A percentile compares a stretch with the other conserved stretches of the same genome.
These are phyloP conservation scores for Zalerion maritima DNA, from an alignment of 495 filamentous ascomycete genomes.

Conservation along the genomic window DNA sequence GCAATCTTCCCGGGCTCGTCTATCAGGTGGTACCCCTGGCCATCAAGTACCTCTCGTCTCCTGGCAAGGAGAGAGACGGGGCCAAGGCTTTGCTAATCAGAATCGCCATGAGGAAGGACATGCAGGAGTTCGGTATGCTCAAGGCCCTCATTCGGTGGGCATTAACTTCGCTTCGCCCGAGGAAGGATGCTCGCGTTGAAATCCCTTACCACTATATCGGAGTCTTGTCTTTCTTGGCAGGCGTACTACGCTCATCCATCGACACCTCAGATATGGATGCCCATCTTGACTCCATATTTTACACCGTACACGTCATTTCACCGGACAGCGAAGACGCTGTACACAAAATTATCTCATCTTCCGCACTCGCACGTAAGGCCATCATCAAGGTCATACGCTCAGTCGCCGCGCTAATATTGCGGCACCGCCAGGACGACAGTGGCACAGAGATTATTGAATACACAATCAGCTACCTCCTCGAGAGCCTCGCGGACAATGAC, in stretches of 20 bases:
- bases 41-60: conserved; percentile 49
- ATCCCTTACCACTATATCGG: conserved; percentile 49
- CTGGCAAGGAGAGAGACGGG: conserved; percentile 79
- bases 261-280: conserved; percentile 37
- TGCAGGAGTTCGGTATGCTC: conserved; percentile 63
- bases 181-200: conserved; percentile 10
- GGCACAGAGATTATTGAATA: conserved; percentile 50
- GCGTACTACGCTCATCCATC: conserved; percentile 40
- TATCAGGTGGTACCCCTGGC: conserved; percentile 56
- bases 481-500: conserved; percentile 61
- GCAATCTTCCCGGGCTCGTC: conserved; percentile 51
- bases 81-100: conserved; percentile 70
- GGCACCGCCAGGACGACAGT: conserved; percentile 25
- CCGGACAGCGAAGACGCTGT: conserved; percentile 20
- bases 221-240: conserved; percentile 61
- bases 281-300: conserved; percentile 29
- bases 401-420: conserved; percentile 47
- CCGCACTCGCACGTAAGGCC: conserved; percentile 62
- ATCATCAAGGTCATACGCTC: conserved; percentile 72
- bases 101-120: conserved; percentile 69
- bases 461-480: conserved; percentile 57
- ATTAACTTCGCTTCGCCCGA: conserved; percentile 36
- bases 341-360: conserved; percentile 39
- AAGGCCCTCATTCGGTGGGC: conserved; percentile 52
- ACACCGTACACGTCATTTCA: conserved; percentile 33